Percentiles rank a stretch among this genome's conserved stretches.
phyloP scores from a whole-genome alignment of 2,329 filamentous ascomycete species.

The Daldinia sp. region DNA sequence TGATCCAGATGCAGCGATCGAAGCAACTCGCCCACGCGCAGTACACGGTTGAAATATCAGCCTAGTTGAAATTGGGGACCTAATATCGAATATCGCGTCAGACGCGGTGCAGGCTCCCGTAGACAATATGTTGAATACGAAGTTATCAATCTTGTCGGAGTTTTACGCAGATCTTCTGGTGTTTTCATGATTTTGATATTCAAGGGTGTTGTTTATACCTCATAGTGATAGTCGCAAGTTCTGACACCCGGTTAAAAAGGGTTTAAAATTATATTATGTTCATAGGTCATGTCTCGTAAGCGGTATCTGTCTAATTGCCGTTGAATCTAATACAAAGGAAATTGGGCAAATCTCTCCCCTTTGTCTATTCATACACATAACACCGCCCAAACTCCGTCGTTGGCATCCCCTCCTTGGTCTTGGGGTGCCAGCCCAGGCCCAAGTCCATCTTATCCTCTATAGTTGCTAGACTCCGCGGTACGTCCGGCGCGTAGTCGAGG shows the following conservation, averaged over 20 bases:
- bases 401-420: conserved; percentile 40
- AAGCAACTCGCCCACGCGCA: not conserved
- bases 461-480: conserved; percentile 38
- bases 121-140: not conserved
- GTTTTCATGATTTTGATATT: not conserved
- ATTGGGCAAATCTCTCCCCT: not conserved
- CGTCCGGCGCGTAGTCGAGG: conserved; percentile 37
- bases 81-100: too few relatives aligned
- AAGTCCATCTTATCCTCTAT: conserved; percentile 39
- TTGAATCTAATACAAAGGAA: conserved; percentile 17
- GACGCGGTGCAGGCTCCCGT: not conserved
- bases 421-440: conserved; percentile 34
- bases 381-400: conserved; percentile 37
- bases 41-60: not conserved
- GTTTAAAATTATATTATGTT: not conserved
- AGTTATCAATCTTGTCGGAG: not conserved
- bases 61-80: not conserved
- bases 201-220: not conserved
- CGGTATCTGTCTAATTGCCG: conserved; percentile 6
- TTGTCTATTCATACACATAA: conserved; percentile 38
- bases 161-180: not conserved
- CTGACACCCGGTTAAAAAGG: not conserved
- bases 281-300: not conserved
- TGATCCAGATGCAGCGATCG: not conserved
- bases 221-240: not conserved